Conservation (phyloP, 352 stramenopile genomes). For the Globisporangium splendens region DNA sequence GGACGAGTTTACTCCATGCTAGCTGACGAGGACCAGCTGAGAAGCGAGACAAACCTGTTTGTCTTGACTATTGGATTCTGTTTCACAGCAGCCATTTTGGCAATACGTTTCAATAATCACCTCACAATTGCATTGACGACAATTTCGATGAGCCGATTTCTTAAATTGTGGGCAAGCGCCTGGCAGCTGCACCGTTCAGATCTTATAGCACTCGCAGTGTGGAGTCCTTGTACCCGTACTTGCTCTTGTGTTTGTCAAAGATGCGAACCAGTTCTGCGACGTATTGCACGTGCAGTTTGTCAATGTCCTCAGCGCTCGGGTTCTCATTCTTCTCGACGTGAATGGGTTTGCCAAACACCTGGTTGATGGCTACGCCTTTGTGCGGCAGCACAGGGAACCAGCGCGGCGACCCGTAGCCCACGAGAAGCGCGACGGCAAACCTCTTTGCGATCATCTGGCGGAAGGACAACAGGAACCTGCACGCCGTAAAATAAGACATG, state of each 20-base stretch:
- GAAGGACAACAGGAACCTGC: constrained; percentile 51
- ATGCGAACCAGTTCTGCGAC: constrained; percentile 70
- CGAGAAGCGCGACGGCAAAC: constrained; percentile 57
- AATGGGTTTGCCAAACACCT: constrained; percentile 77
- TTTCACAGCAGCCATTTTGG: too few relatives aligned
- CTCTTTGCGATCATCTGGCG: constrained; percentile 66
- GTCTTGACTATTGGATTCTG: too few relatives aligned
- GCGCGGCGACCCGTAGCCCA: constrained; percentile 57
- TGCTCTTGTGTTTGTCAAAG: constrained; percentile 82
- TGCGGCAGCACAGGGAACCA: constrained; percentile 56
- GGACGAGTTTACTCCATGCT: too few relatives aligned
- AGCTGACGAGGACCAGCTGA: too few relatives aligned
- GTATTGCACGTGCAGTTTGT: constrained; percentile 66
- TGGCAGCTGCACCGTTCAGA: too few relatives aligned
- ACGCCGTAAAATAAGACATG: neutral
- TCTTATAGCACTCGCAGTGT: constrained; percentile 54
- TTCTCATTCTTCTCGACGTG: constrained; percentile 53
- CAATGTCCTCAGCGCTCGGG: constrained; percentile 57
- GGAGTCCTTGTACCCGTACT: constrained; percentile 61
- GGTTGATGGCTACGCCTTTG: constrained; percentile 58
- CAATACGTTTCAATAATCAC: too few relatives aligned
- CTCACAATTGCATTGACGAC: too few relatives aligned
- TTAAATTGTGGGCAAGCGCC: too few relatives aligned
- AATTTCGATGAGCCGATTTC: too few relatives aligned
- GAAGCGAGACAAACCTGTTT: too few relatives aligned